Evolutionary conservation across 768 basidiomycete species (phyloP).

Genomic region (Kockovaella imperatae): DNA sequence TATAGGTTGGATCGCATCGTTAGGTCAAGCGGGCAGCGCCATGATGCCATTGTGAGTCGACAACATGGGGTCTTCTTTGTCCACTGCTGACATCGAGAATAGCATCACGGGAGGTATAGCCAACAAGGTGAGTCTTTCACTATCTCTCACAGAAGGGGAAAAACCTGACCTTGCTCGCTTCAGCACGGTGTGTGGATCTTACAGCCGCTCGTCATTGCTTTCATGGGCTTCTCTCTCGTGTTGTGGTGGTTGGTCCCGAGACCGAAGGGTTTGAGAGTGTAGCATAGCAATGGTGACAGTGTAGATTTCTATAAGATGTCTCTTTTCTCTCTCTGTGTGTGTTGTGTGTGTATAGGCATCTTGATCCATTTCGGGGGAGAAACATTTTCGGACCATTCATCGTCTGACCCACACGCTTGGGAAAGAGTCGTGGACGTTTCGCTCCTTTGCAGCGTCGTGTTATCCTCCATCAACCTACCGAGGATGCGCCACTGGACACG

Average conservation of each 20-base stretch:
- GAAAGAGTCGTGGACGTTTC: too few species aligned
- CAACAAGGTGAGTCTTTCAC: slow-evolving; percentile 14
- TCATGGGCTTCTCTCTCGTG: slow-evolving; percentile 16
- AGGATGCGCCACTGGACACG: too few species aligned
- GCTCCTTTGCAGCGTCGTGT: too few species aligned
- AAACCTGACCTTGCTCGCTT: background rate
- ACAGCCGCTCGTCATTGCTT: slow-evolving; percentile 30
- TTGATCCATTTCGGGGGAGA: too few species aligned
- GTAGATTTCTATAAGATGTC: too few species aligned
- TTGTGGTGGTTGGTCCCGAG: slow-evolving; percentile 30
- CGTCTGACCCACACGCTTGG: too few species aligned
- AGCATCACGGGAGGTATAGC: slow-evolving; percentile 32
- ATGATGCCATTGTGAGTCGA: slow-evolving; percentile 44
- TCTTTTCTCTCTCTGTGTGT: too few species aligned
- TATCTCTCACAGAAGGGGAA: too few species aligned
- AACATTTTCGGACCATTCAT: too few species aligned
- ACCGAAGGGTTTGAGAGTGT: background rate
- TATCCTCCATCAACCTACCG: too few species aligned
- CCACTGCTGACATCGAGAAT: background rate
- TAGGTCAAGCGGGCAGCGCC: slow-evolving; percentile 45
- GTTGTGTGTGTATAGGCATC: too few species aligned
- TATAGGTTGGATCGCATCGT: slow-evolving; percentile 45
- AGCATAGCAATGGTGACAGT: too few species aligned
- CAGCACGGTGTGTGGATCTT: slow-evolving; percentile 35
- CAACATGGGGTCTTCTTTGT: background rate